Percentiles rank a stretch among this genome's conserved stretches.
phyloP scores from a whole-genome alignment of 176 grass and related monocot species.

The Cymbopogon citratus region DNA sequence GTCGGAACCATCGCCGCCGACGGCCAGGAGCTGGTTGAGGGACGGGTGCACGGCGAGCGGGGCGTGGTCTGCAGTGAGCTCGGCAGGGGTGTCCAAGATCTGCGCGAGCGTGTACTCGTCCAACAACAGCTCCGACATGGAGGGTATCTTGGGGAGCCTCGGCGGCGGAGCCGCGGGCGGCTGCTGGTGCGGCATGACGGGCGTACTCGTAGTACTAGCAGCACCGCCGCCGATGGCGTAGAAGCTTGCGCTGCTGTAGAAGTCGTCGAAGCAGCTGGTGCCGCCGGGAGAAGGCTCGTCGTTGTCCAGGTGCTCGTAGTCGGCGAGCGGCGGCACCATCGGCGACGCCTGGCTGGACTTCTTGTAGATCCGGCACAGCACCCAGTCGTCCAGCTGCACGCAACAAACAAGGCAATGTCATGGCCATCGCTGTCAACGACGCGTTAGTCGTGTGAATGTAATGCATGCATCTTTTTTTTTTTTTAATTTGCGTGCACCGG shows the following conservation, averaged over 20 bases:
- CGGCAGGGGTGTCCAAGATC: constrained; percentile 18
- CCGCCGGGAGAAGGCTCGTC: constrained; percentile 17
- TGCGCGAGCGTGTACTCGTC: constrained; percentile 39
- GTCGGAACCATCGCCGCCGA: background rate
- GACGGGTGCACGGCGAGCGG: constrained; percentile 36
- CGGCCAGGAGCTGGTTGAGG: constrained; percentile 36
- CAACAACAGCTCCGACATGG: constrained; percentile 30
- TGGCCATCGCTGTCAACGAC: constrained; percentile 15
- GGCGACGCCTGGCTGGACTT: constrained; percentile 53
- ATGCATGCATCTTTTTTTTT: background rate
- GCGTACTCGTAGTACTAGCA: background rate
- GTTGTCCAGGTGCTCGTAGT: constrained; percentile 38
- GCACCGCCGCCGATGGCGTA: background rate
- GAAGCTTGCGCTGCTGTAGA: background rate
- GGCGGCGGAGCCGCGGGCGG: too few relatives aligned
- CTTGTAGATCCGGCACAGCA: constrained; percentile 92
- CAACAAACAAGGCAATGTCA: background rate
- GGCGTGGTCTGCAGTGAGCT: background rate
- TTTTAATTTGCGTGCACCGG: constrained; percentile 11
- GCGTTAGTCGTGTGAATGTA: background rate
- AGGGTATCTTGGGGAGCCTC: constrained; percentile 19
- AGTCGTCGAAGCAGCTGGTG: background rate
- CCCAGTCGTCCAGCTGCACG: constrained; percentile 84
- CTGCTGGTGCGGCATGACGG: background rate
- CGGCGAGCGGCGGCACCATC: constrained; percentile 38